Base-by-base conservation (phyloP, 2,329 filamentous ascomycete genomes). In the Claviceps maximensis region DNA sequence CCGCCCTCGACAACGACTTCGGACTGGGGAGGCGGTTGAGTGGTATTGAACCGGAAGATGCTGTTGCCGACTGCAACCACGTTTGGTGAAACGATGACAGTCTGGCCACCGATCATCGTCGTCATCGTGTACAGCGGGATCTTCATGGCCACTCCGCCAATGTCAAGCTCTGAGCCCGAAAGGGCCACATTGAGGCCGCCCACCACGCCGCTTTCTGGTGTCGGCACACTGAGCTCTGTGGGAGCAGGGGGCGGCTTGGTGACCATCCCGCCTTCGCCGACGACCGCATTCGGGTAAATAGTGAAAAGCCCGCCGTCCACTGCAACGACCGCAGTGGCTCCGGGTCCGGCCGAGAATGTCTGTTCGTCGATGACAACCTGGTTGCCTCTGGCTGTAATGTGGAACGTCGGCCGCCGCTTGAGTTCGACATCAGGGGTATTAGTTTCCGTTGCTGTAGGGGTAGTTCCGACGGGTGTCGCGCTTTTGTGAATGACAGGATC, bases 1-100 rank as follows among this genome's bases (percentile, higher is more conserved):
- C 74, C 76, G 44, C 76, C 76, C 10, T 69, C 63, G 5, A 79
- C 69, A 7, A 75, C 62, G 1, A 74, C 64, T 49, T 75, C 69
- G 13, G 69, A 72, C 10, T 70, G 56, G 7, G 36, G 67, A 17
- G 62, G 58, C 0, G 68, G 65, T 1, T 60, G 61, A 1, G 62
- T 55, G 3, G 62, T 59, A 19, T 52, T 58, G 45, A 70, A 68
- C n/a, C 65, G 62, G 7, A 77, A 57, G 2, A 67, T 70, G 46
- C 71, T 61, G 38, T 60, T 63, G 17, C 62, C 66, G 36, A 73
- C 65, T 9, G 66, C 57, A 7, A 65, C 56, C 47, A 68, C 67
- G 8, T 64, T 68, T 0, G 64, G 67, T 1, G 62, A 64, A 41
- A 74, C 56, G 23, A 63, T 63, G 21, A 74, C 60, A 4, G 57